Base-by-base conservation (phyloP, 495 filamentous ascomycete genomes). In the Thermothielavioides terrestris region DNA sequence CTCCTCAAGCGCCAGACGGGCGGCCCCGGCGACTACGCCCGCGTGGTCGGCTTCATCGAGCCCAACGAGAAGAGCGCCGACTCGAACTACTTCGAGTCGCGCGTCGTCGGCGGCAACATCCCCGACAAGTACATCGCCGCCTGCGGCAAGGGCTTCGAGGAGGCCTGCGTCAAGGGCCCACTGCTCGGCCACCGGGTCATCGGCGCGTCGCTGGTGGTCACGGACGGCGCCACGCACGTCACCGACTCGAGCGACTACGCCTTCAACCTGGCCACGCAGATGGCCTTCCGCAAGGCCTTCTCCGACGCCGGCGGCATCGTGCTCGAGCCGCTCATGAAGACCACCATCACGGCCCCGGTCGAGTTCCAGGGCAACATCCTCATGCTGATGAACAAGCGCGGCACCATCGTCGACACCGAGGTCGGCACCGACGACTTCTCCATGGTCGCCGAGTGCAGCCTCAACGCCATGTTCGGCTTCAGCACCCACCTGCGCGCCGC, bases 321-420 rank as follows among this genome's bases (percentile, higher is more conserved):
- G 12, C 79, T 99, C 9, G 94, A 99, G 69, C 94, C 94, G 20
- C 68, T 99, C 48, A 99, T 99, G 94, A 97, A 95, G 77, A 95
- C 89, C 9, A 85, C 87, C 40, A 86, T 99, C 55, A 94, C 88
- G 22, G 91, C 94, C 4, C 94, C 94, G 6, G 86, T 85, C 59
- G 94, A 97, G 74, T 99, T 99, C 78, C 94, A 99, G 73, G 94
- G 94, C 58, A 90, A 88, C 65, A 83, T 97, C 36, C 87, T 97
- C 20, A 89, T 87, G 49, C 67, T 99, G 34, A 72, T 99, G 74
- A 99, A 97, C 72, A 97, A 97, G 80, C 85, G 94, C 53, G 89
- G 91, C 6, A 85, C 86, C 27, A 96, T 99, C 56, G 86, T 86
- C 61, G 94, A 99, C 58, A 95, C 89, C 27, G 94, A 99, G 61